Conservation (phyloP, 345 rosid genomes). For the Pugionium dolabratum region DNA sequence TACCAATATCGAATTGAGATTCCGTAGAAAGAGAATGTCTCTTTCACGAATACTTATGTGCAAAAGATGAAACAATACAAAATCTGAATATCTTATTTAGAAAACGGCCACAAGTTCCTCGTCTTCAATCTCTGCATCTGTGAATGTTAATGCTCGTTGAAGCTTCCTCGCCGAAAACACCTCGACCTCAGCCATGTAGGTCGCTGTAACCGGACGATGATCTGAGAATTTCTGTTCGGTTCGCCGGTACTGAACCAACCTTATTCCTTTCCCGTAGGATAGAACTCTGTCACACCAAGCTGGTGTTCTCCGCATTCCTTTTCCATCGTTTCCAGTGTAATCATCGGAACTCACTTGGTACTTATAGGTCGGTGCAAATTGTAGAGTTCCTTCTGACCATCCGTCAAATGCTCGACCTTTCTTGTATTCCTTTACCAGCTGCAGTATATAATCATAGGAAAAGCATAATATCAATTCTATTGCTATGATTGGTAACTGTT, state of each 20-base stretch:
- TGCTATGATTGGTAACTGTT: too few relatives aligned
- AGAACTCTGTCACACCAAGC: conserved; percentile 97
- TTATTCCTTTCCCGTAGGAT: conserved; percentile 79
- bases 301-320: conserved; percentile 67
- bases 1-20: too few relatives aligned
- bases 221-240: conserved; percentile 76
- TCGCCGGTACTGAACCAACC: conserved; percentile 65
- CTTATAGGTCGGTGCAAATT: conserved; percentile 89
- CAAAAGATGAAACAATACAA: too few relatives aligned
- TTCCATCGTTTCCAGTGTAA: conserved; percentile 72
- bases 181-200: conserved; percentile 79
- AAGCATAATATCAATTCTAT: too few relatives aligned
- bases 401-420: conserved; percentile 89
- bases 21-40: too few relatives aligned
- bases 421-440: conserved; percentile 72
- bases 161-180: conserved; percentile 74
- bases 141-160: conserved; percentile 79
- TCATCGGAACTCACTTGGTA: conserved; percentile 76
- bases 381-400: conserved; percentile 82
- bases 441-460: not conserved
- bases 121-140: conserved; percentile 82
- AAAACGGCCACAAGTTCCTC: conserved; percentile 42
- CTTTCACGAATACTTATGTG: too few relatives aligned
- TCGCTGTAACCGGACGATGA: conserved; percentile 94
- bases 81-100: too few relatives aligned